Base-by-base conservation (phyloP, 208 protist genomes). In the Crithidia thermophila region DNA sequence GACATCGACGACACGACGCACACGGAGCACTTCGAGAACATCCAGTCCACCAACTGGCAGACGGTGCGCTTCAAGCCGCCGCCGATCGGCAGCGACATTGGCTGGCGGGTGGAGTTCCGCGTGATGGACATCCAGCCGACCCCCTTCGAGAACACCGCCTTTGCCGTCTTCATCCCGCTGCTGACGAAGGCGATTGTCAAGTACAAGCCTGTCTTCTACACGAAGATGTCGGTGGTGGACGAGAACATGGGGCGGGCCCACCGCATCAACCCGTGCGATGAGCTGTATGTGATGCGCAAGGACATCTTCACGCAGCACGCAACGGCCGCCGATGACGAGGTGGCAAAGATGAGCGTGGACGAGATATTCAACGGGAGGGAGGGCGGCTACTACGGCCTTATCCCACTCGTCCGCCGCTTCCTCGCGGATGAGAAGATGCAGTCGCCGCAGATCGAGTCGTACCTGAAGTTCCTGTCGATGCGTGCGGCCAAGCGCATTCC, bases 141-240 rank as follows among this genome's bases (percentile, higher is more conserved):
- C 0, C 98, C 99, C 51, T 99, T 99, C 78, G 98, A 99, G 84
- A 99, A 99, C 75, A 95, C 99, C 6, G 99, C 99, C 18, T 99
- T 98, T 53, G 89, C 92, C 18, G 88, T 98, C 36, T 99, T 99
- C 61, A 93, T 98, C 18, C 73, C 95, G 11, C 85, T 99, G 9
- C 68, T 99, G 8, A 97, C 97, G 0, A 87, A 93, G 28, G 92
- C 91, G 16, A 99, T 99, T 65, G 81, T 98, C 49, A 92, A 85
- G 49, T 98, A 99, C 70, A 86, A 97, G 56, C 71, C 98, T 16
- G 85, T 93, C 65, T 94, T 99, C 45, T 99, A 99, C 83, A 94
- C 99, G 16, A 98, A 97, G 50, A 88, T 99, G 43, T 97, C 97
- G 18, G 65, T 93, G 52, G 97, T 99, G 11, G 98, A 99, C 80